Evolutionary conservation across 2,329 filamentous ascomycete species (phyloP).

Genomic region (Chaetomiaceae sp.): DNA sequence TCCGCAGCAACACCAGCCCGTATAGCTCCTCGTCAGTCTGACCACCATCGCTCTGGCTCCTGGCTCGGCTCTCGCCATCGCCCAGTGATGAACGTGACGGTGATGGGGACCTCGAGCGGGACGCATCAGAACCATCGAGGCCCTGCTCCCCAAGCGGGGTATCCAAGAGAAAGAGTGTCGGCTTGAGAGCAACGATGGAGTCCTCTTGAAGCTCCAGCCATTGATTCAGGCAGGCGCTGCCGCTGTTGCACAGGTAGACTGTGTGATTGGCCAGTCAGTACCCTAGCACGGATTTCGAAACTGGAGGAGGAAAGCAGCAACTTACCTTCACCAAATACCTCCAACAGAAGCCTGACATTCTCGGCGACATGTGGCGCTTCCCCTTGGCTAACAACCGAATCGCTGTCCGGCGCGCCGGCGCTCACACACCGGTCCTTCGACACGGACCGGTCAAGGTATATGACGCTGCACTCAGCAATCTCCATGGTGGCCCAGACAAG

Average conservation of each 20-base stretch:
- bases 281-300: conserved; percentile 4
- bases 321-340: conserved; percentile 50
- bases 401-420: conserved; percentile 19
- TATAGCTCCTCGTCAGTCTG: conserved; percentile 47
- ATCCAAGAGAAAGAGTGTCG: conserved; percentile 53
- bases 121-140: conserved; percentile 22
- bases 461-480: conserved; percentile 50
- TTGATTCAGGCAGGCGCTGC: conserved; percentile 47
- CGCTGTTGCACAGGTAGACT: conserved; percentile 52
- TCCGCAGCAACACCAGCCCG: conserved; percentile 48
- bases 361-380: conserved; percentile 37
- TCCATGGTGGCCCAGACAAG: conserved; percentile 52
- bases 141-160: conserved; percentile 46
- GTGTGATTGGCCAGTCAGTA: conserved; percentile 7
- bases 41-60: conserved; percentile 33
- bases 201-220: conserved; percentile 48
- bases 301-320: not conserved
- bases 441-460: conserved; percentile 53
- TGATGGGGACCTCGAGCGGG: conserved; percentile 35
- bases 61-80: conserved; percentile 32
- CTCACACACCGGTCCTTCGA: conserved; percentile 36
- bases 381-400: conserved; percentile 22
- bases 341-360: conserved; percentile 44
- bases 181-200: conserved; percentile 46
- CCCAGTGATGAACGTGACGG: conserved; percentile 39